A percentile compares a stretch with the other conserved stretches of the same genome.
These are phyloP conservation scores for Haematococcus sp. DNA, from an alignment of 139 green algal species.

Conservation along the genomic window DNA sequence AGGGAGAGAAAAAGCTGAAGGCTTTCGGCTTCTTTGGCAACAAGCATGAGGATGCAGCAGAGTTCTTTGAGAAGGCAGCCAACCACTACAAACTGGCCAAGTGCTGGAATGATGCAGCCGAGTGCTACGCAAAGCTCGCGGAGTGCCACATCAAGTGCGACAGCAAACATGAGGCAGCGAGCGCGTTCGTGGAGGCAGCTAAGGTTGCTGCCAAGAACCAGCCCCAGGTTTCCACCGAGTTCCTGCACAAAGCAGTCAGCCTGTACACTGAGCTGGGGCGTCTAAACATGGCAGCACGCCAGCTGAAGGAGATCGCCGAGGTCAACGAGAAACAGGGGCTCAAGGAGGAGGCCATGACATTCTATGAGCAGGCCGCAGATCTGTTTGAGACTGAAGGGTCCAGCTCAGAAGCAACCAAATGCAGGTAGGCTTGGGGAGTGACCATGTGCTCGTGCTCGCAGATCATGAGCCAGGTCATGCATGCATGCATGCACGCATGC, in stretches of 20 bases:
- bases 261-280: constrained; percentile 94
- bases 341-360: constrained; percentile 73
- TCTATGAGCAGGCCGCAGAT: constrained; percentile 84
- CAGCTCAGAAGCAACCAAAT: constrained; percentile 81
- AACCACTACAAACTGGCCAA: constrained; percentile 97
- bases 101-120: constrained; percentile 63
- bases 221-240: constrained; percentile 16
- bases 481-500: too few species aligned
- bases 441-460: too few species aligned
- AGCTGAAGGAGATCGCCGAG: constrained; percentile 85
- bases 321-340: constrained; percentile 75
- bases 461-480: too few species aligned
- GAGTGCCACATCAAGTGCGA: constrained; percentile 85
- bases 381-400: constrained; percentile 81
- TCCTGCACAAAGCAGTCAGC: constrained; percentile 71
- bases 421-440: constrained; percentile 26
- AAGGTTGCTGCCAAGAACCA: constrained; percentile 77
- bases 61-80: constrained; percentile 88
- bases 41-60: constrained; percentile 89
- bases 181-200: constrained; percentile 80
- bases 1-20: constrained; percentile 91
- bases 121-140: constrained; percentile 79
- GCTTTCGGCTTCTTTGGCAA: constrained; percentile 74
- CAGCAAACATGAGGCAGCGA: constrained; percentile 85
- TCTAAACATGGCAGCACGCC: constrained; percentile 88